Conservation (phyloP, 208 protist genomes). For the Entamoeba invadens region DNA sequence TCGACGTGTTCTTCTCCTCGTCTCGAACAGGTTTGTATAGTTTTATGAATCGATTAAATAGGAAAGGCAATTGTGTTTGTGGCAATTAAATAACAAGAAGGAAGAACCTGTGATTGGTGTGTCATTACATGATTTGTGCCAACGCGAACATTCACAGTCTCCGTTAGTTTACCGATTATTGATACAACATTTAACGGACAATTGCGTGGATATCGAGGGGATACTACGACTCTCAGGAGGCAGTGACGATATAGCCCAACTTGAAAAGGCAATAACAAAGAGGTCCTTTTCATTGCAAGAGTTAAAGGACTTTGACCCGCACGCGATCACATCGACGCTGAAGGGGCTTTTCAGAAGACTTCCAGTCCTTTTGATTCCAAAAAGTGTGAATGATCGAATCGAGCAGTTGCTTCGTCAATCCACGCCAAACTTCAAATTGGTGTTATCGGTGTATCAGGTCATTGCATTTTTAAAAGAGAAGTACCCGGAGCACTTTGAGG, state of each 20-base stretch:
- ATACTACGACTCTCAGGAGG: background rate
- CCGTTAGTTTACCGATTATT: background rate
- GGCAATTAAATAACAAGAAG: too few species aligned
- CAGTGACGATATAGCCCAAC: background rate
- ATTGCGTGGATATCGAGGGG: background rate
- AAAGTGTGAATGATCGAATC: background rate
- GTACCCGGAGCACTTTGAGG: background rate
- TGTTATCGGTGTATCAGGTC: background rate
- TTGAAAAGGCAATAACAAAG: background rate
- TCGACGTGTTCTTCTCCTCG: background rate
- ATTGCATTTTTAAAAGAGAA: background rate
- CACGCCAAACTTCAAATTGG: background rate
- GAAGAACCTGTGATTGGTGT: background rate
- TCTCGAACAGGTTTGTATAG: background rate
- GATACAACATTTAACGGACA: background rate
- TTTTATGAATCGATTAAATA: too few species aligned
- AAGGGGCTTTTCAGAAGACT: background rate
- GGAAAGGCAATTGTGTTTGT: too few species aligned
- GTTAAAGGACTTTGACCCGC: background rate
- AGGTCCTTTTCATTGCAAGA: background rate
- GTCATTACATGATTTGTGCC: background rate
- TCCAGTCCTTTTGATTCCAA: background rate
- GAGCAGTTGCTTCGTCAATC: background rate
- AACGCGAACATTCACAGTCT: background rate
- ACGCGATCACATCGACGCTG: background rate